These are phyloP conservation scores for Infundibulicybe gibba DNA, from an alignment of 768 basidiomycete genomes.

Conservation along the genomic window DNA sequence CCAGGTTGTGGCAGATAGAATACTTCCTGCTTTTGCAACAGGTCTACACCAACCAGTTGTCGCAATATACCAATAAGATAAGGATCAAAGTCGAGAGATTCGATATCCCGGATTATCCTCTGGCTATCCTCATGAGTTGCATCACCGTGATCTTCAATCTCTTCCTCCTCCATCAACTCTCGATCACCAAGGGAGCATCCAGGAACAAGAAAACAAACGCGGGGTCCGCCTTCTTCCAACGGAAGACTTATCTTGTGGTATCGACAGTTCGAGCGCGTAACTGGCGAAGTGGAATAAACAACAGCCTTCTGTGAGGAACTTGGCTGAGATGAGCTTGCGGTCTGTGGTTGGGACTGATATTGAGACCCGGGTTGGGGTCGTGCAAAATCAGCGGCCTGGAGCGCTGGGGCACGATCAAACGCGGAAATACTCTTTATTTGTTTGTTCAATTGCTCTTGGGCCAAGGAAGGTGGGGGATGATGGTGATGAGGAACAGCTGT, in stretches of 20 bases:
- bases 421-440: slow-evolving; percentile 7
- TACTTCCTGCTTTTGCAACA: slow-evolving; percentile 62
- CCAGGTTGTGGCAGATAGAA: slow-evolving; percentile 56
- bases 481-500: slow-evolving; percentile 30
- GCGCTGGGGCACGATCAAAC: not conserved
- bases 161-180: slow-evolving; percentile 55
- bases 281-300: slow-evolving; percentile 36
- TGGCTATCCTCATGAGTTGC: slow-evolving; percentile 48
- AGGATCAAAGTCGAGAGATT: slow-evolving; percentile 44
- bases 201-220: slow-evolving; percentile 63
- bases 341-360: slow-evolving; percentile 11
- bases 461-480: slow-evolving; percentile 20
- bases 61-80: slow-evolving; percentile 56
- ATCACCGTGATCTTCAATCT: slow-evolving; percentile 58
- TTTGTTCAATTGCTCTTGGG: slow-evolving; percentile 11
- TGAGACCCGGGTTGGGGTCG: slow-evolving; percentile 10
- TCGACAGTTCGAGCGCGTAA: slow-evolving; percentile 67
- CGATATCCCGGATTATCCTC: slow-evolving; percentile 45
- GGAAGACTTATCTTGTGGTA: slow-evolving; percentile 69
- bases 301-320: slow-evolving; percentile 14
- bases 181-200: slow-evolving; percentile 60
- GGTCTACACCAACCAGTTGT: slow-evolving; percentile 60
- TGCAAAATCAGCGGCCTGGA: not conserved
- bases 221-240: slow-evolving; percentile 44
- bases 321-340: slow-evolving; percentile 9